phyloP scores from a whole-genome alignment of 139 green algal species.

The Nannochloris sp. region DNA sequence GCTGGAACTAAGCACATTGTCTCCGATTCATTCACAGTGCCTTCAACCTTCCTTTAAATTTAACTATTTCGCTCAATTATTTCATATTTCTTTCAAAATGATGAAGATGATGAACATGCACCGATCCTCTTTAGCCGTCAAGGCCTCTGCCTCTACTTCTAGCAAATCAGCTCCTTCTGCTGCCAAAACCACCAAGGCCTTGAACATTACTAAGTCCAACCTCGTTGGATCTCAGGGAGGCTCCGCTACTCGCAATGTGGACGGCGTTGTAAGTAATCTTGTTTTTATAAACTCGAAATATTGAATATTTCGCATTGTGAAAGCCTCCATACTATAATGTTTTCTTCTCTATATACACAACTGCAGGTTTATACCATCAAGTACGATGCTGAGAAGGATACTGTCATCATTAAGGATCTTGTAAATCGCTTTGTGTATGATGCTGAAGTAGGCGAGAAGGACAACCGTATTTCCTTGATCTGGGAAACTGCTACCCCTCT shows the following conservation, averaged over 20 bases:
- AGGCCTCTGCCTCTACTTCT: background rate
- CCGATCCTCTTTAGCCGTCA: too few relatives aligned
- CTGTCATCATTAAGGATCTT: background rate
- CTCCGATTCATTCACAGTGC: too few relatives aligned
- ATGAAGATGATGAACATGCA: too few relatives aligned
- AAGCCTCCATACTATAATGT: too few relatives aligned
- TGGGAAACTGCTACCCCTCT: background rate
- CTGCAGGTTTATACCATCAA: background rate
- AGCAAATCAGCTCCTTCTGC: too few relatives aligned
- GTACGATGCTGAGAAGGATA: background rate
- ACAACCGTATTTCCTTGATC: conserved; percentile 13
- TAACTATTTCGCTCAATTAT: too few relatives aligned
- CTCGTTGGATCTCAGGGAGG: conserved; percentile 6
- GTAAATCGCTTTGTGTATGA: conserved; percentile 1
- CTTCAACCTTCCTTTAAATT: too few relatives aligned
- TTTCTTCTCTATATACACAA: too few relatives aligned
- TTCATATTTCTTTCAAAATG: too few relatives aligned
- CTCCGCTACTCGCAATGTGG: background rate
- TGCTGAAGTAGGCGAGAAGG: conserved; percentile 12
- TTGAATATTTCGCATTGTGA: too few relatives aligned
- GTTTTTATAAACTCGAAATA: too few relatives aligned
- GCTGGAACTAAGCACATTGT: too few relatives aligned
- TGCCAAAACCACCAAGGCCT: background rate
- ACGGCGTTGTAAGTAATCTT: background rate
- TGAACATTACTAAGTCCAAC: conserved; percentile 4